Base-by-base conservation (phyloP, 495 filamentous ascomycete genomes). In the Extremus antarcticus region DNA sequence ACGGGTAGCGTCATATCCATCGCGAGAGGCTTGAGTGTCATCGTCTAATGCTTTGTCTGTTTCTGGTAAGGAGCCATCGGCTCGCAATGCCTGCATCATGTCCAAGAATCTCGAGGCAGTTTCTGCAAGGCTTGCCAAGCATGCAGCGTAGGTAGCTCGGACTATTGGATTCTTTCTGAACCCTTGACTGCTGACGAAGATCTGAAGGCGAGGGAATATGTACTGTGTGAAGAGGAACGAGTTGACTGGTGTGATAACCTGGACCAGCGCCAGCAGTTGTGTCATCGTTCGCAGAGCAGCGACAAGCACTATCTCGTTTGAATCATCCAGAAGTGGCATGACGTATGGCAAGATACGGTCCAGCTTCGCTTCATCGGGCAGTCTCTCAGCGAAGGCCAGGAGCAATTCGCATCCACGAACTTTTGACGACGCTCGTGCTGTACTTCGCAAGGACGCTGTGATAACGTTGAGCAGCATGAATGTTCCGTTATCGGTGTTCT, bases 201-300 rank as follows among this genome's bases (percentile, higher is more conserved):
- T 73, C 60, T 90, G 79, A 61, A 97, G 77, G 35, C 87, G 78
- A 2, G 86, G 89, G 54, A 96, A 80, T 29, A 99, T 85, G 68
- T 97, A 99, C 63, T 96, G 92, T 0, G 91, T 84, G 65, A 96
- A 97, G 2, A 96, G 76, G 70, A 95, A 87, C 15, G 91, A 89
- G 68, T 99, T 99, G 48, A 96, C 85, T 0, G 91, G 94, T 1
- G 90, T 95, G 10, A 91, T 85, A 2, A 90, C 83, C 17, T 79
- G 79, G 16, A 99, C 88, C 60, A 95, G 77, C 63, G 88, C 87
- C 55, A 96, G 75, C 67, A 97, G 76, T 62, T 95, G 90, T 1
- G 90, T 87, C 61, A 97, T 73, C 8, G 87, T 83, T 41, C 90
- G 80, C 43, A 97, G 77, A 16, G 90, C 90, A 24, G 88, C 81